Base-by-base conservation (phyloP, 805 yeast genomes). In the Myxozyma monticola region DNA sequence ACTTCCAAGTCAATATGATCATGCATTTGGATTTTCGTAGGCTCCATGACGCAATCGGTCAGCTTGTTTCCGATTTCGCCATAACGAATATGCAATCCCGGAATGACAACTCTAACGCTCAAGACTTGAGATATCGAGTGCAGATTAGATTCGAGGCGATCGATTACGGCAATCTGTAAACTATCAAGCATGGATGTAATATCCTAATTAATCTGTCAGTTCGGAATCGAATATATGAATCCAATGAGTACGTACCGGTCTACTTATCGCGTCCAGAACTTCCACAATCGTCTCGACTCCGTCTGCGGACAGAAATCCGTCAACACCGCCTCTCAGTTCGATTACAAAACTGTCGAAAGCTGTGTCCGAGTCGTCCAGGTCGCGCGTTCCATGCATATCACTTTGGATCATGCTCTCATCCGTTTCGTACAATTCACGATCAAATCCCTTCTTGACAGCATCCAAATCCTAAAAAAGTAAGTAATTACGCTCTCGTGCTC, bases 121-220 rank as follows among this genome's bases (percentile, higher is more conserved):
- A 63, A 61, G 4, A 74, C 70, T n/a, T 65, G 58, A 0, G 74
- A 67, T 0, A 66, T 56, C 1, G 70, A 66, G 3, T 59, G 48
- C 38, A 75, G 60, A 20, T 68, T 63, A 10, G 36, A 24, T 22
- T 71, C 67, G 22, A 86, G 65, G 7, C 70, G 67, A 29, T 67
- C 65, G 10, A 86, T 72, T 2, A 84, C 77, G 8, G 79, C 78
- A 15, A 78, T 65, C 51, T 90, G 95, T 14, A 88, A 67, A 15
- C 65, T 64, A 64, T 90, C 96, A 59, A 89, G 68, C 4, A 80
- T 71, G 10, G 74, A 71, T 8, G 74, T 75, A 29, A 81, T 62
- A 2, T 76, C 69, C 14, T 70, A 68, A 35, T 7, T 30, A 10
- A 28, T 28, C 65, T 66, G 21, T 71, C 15, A 26, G 33, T 10